A percentile compares a stretch with the other conserved stretches of the same genome.
phyloP scores from a whole-genome alignment of 1,284 basidiomycete species.

The Coniophora puteana region DNA sequence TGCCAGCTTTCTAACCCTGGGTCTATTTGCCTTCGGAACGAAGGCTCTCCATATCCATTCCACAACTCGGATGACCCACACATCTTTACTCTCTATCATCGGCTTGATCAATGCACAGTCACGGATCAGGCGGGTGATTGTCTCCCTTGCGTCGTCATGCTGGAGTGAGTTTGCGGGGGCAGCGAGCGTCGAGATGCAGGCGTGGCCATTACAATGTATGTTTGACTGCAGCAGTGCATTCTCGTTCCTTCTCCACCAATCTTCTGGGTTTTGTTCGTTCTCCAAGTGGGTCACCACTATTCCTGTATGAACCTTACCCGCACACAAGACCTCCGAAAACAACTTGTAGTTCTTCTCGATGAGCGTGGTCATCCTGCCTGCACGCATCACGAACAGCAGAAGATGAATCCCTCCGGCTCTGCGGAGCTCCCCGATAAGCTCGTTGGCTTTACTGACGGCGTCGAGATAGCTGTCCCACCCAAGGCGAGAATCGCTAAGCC shows the following conservation, averaged over 20 bases:
- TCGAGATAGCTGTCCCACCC: constrained; percentile 15
- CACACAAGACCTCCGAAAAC: constrained; percentile 22
- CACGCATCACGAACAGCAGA: constrained; percentile 24
- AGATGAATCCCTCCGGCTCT: constrained; percentile 20
- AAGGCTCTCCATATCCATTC: neutral
- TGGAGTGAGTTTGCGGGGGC: neutral
- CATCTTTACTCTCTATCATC: neutral
- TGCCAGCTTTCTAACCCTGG: neutral
- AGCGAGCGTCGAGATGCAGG: neutral
- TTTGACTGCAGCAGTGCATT: neutral
- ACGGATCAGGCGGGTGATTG: neutral
- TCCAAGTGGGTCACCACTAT: constrained; percentile 25
- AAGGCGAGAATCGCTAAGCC: constrained; percentile 19
- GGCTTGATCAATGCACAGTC: neutral
- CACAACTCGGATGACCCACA: neutral
- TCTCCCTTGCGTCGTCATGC: neutral
- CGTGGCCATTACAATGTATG: neutral
- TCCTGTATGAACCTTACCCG: constrained; percentile 20
- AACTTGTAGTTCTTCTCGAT: constrained; percentile 20
- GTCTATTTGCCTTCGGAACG: neutral
- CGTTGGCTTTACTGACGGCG: constrained; percentile 17
- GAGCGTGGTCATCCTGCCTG: constrained; percentile 18
- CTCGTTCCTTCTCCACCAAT: constrained; percentile 17
- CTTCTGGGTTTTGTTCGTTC: constrained; percentile 20
- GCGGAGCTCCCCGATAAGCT: constrained; percentile 21